These are phyloP conservation scores for Mentha longifolia DNA, from an alignment of 257 asterid species.

Conservation along the genomic window DNA sequence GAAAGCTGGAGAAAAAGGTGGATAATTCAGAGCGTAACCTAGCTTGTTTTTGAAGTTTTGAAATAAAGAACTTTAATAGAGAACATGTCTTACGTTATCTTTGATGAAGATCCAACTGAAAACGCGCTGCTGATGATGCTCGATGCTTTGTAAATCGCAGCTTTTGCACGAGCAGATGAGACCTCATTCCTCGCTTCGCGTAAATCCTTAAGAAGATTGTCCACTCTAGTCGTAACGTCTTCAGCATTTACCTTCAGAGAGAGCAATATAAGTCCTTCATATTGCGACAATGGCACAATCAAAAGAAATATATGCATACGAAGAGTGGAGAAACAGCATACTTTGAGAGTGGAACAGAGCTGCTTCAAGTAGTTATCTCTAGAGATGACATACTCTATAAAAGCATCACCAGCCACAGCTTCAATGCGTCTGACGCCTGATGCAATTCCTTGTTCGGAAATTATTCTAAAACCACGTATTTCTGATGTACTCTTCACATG, in stretches of 20 bases:
- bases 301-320: neutral
- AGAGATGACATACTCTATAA: constrained; percentile 76
- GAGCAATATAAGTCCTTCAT: neutral
- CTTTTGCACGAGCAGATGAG: constrained; percentile 76
- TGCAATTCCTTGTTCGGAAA: constrained; percentile 88
- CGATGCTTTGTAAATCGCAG: constrained; percentile 84
- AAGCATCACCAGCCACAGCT: constrained; percentile 96
- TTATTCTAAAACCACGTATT: constrained; percentile 85
- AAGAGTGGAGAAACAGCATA: constrained; percentile 38
- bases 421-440: constrained; percentile 92
- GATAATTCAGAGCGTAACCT: too few species aligned
- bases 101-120: constrained; percentile 59
- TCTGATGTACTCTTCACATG: constrained; percentile 79
- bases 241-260: constrained; percentile 80
- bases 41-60: too few species aligned
- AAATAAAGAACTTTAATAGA: neutral
- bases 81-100: constrained; percentile 50
- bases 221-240: constrained; percentile 74
- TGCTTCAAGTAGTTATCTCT: constrained; percentile 93
- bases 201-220: constrained; percentile 76
- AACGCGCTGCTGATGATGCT: constrained; percentile 54
- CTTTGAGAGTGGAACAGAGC: constrained; percentile 91
- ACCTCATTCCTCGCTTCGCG: constrained; percentile 73
- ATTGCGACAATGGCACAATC: neutral
- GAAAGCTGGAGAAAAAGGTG: neutral